These are phyloP conservation scores for Porcisia deanei DNA, from an alignment of 208 protist genomes.

Conservation along the genomic window DNA sequence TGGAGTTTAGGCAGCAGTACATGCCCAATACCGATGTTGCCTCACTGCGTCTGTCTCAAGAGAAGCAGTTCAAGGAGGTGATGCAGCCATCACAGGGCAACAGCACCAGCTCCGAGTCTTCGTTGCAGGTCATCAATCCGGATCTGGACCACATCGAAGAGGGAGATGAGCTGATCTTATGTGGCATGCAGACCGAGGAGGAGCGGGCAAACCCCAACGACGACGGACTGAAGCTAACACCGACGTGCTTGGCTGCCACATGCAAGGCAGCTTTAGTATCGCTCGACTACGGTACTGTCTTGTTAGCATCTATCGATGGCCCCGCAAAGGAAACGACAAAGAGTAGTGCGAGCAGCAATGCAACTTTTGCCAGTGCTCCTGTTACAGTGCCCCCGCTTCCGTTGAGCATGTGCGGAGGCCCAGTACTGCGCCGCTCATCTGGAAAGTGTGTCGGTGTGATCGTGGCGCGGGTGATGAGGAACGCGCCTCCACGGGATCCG, in stretches of 20 bases:
- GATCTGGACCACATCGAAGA: conserved; percentile 69
- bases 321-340: background rate
- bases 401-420: conserved; percentile 84
- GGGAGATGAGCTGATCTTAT: conserved; percentile 64
- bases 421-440: conserved; percentile 74
- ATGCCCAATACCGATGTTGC: conserved; percentile 80
- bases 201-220: conserved; percentile 84
- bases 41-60: conserved; percentile 53
- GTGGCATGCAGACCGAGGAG: conserved; percentile 57
- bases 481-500: conserved; percentile 55
- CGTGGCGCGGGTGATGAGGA: conserved; percentile 68
- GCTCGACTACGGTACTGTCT: conserved; percentile 85
- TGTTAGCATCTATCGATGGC: conserved; percentile 56
- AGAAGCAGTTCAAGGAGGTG: conserved; percentile 35
- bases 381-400: conserved; percentile 31
- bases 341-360: background rate
- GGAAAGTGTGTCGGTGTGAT: conserved; percentile 88
- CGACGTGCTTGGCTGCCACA: conserved; percentile 44
- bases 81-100: background rate
- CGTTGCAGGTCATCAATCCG: conserved; percentile 54
- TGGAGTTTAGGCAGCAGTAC: conserved; percentile 65
- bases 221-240: conserved; percentile 54
- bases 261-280: conserved; percentile 78
- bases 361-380: background rate
- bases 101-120: background rate